A percentile compares a stretch with the other conserved stretches of the same genome.
phyloP scores from a whole-genome alignment of 805 yeast species.

The Candida sakaeoensis region DNA sequence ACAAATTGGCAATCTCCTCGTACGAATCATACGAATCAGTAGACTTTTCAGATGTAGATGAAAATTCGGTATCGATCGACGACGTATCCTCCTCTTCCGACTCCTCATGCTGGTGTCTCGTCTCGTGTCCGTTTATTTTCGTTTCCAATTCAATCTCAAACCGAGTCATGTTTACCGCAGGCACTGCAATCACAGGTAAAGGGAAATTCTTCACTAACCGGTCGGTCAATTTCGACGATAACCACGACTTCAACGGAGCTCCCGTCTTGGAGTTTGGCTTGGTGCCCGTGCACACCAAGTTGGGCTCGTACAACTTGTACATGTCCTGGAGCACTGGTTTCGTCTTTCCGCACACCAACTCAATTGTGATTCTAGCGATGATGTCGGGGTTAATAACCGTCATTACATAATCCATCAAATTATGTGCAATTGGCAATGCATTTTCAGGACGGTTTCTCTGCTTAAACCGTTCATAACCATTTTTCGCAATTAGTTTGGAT shows the following conservation, averaged over 20 bases:
- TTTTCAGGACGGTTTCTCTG: slow-evolving; percentile 45
- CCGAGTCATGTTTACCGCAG: slow-evolving; percentile 53
- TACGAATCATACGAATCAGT: slow-evolving; percentile 33
- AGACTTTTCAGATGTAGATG: slow-evolving; percentile 15
- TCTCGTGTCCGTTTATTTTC: slow-evolving; percentile 18
- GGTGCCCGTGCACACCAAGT: slow-evolving; percentile 52
- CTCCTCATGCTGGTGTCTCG: slow-evolving; percentile 3
- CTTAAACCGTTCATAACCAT: slow-evolving; percentile 29
- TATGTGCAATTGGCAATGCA: slow-evolving; percentile 41
- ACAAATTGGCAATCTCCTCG: slow-evolving; percentile 36
- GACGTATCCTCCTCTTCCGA: slow-evolving; percentile 7
- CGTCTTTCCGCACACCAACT: slow-evolving; percentile 57
- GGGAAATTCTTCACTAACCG: slow-evolving; percentile 61
- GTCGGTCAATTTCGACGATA: slow-evolving; percentile 59
- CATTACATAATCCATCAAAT: slow-evolving; percentile 51
- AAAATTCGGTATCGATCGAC: slow-evolving; percentile 16
- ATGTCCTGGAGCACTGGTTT: slow-evolving; percentile 55
- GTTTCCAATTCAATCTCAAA: slow-evolving; percentile 46
- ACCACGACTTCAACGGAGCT: slow-evolving; percentile 59
- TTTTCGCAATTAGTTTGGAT: slow-evolving; percentile 14
- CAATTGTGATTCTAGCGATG: slow-evolving; percentile 53
- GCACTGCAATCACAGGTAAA: slow-evolving; percentile 64
- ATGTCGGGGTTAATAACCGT: slow-evolving; percentile 43
- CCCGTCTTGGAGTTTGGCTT: slow-evolving; percentile 41
- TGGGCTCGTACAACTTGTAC: slow-evolving; percentile 59